These are phyloP conservation scores for Epichloe elymi DNA, from an alignment of 2,329 filamentous ascomycete genomes.

Conservation along the genomic window DNA sequence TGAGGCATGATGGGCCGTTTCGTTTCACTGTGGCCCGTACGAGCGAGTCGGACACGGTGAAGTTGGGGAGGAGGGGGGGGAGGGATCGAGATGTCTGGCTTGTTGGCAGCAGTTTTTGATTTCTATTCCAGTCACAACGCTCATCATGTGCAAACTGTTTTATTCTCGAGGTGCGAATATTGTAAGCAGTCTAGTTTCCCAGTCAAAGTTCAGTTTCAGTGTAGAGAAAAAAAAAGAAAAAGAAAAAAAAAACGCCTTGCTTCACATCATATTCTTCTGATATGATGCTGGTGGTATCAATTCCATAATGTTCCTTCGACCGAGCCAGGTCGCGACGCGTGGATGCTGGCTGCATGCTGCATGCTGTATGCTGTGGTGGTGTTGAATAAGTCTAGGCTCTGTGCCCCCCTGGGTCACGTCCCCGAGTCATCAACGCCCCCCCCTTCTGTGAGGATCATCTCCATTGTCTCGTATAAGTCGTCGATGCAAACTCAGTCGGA, in stretches of 20 bases:
- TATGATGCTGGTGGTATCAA: not conserved
- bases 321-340: not conserved
- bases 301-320: not conserved
- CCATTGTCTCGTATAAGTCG: not conserved
- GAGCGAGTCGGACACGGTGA: too few relatives aligned
- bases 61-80: too few relatives aligned
- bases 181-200: not conserved
- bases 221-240: not conserved
- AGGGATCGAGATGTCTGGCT: too few relatives aligned
- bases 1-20: too few relatives aligned
- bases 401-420: not conserved
- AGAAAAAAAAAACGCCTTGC: not conserved
- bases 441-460: not conserved
- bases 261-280: not conserved
- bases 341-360: not conserved
- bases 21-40: too few relatives aligned
- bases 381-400: not conserved
- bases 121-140: too few relatives aligned
- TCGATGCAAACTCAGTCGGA: slow-evolving; percentile 16
- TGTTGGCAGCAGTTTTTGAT: too few relatives aligned
- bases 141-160: too few relatives aligned
- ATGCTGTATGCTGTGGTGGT: not conserved
- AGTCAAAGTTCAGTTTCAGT: too few relatives aligned
- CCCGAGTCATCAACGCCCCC: slow-evolving; percentile 1
- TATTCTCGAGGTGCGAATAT: too few relatives aligned